These are phyloP conservation scores for Podospora sp. DNA, from an alignment of 495 filamentous ascomycete species.

Conservation along the genomic window DNA sequence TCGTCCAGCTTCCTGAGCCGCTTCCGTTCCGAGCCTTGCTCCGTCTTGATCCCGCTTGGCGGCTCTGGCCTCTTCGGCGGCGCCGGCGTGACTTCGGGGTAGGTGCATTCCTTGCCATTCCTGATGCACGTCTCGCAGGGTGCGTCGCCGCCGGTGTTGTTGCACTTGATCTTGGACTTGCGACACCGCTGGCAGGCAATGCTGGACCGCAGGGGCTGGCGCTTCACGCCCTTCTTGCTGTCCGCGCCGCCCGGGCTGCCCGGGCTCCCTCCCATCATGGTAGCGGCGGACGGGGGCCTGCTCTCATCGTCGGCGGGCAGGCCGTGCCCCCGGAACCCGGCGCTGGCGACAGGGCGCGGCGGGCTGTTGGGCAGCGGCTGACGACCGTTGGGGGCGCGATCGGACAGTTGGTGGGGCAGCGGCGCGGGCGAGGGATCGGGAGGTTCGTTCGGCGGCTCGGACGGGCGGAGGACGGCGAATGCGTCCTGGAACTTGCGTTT, in stretches of 20 bases:
- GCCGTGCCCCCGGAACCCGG: conserved; percentile 26
- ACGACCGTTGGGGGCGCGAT: conserved; percentile 31
- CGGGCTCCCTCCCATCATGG: conserved; percentile 36
- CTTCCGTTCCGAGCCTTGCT: conserved; percentile 65
- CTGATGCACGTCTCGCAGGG: conserved; percentile 78
- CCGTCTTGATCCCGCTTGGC: conserved; percentile 52
- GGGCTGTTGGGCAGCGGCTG: conserved; percentile 37
- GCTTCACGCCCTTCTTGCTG: conserved; percentile 51
- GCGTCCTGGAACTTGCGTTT: conserved; percentile 44
- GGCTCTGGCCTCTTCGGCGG: conserved; percentile 61
- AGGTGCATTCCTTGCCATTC: conserved; percentile 75
- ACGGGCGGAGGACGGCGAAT: conserved; percentile 35
- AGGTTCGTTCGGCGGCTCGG: conserved; percentile 26
- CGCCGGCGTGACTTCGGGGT: conserved; percentile 62
- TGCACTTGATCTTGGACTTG: conserved; percentile 80
- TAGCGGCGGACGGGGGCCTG: conserved; percentile 19
- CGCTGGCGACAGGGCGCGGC: conserved; percentile 26
- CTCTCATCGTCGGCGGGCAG: conserved; percentile 34
- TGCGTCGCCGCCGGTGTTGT: conserved; percentile 67
- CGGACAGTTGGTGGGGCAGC: conserved; percentile 7
- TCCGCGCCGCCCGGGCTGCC: conserved; percentile 37
- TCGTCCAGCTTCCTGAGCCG: conserved; percentile 59
- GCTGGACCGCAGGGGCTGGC: conserved; percentile 69
- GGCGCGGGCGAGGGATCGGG: conserved; percentile 20
- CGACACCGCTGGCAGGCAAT: conserved; percentile 80